These are phyloP conservation scores for Babesia sp. DNA, from an alignment of 169 alveolate genomes.

Conservation along the genomic window DNA sequence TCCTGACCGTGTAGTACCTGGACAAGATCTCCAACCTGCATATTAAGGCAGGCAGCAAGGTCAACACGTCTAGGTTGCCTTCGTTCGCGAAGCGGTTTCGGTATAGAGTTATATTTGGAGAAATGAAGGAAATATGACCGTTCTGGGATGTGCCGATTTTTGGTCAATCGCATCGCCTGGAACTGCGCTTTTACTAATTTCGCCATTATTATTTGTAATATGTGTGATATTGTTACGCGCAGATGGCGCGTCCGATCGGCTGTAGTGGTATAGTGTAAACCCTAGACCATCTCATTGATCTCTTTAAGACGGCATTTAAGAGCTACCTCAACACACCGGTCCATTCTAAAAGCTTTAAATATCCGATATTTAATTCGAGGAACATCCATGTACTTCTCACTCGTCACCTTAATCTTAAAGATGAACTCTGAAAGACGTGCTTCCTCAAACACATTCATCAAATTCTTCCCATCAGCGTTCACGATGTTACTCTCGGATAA, in stretches of 20 bases:
- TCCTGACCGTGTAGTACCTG: constrained; percentile 87
- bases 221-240: not conserved
- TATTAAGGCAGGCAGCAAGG: constrained; percentile 76
- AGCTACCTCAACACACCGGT: constrained; percentile 26
- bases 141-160: constrained; percentile 71
- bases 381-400: constrained; percentile 63
- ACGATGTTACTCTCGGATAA: constrained; percentile 30
- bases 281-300: constrained; percentile 25
- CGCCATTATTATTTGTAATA: no score
- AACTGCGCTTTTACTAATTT: constrained; percentile 75
- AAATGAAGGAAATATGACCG: constrained; percentile 74
- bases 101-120: constrained; percentile 80
- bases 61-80: constrained; percentile 76
- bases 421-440: constrained; percentile 63
- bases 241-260: not conserved
- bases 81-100: constrained; percentile 76
- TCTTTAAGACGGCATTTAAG: constrained; percentile 32
- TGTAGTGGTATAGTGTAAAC: constrained; percentile 6
- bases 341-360: constrained; percentile 41
- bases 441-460: constrained; percentile 61
- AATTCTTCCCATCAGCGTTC: constrained; percentile 48
- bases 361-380: constrained; percentile 40
- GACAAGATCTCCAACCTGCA: constrained; percentile 84
- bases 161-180: constrained; percentile 75
- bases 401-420: constrained; percentile 47